Base-by-base conservation (phyloP, 2,329 filamentous ascomycete genomes). In the Arachnomyces sp. region DNA sequence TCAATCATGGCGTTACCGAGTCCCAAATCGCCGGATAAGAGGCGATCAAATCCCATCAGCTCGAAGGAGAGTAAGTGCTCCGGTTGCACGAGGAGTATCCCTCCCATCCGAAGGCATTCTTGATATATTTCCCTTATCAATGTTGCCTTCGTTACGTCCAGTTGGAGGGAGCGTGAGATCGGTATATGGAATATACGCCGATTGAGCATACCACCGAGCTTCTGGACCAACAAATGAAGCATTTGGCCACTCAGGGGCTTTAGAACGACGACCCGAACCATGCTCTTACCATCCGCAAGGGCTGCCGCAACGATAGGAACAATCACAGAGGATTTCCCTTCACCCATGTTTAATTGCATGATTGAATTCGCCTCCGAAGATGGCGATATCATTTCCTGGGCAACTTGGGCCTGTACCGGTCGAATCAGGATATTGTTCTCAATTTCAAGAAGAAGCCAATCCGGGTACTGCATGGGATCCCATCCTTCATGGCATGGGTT, bases 311-410 rank as follows among this genome's bases (percentile, higher is more conserved):
- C 71, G 33, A 81, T 77, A 0, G 79, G 80, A 0, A 80, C 68
- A 36, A 86, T 84, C 2, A 82, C 74, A 0, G 79, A 80, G 0
- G 76, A 77, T 47, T 84, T 84, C 0, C 80, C 80, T 49, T 81
- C 72, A 0, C 80, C 80, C 79, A 84, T 84, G 46, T 81, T 81
- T 2, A 84, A 56, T 49, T 82, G 77, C 61, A 82, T 70, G 0
- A 77, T 69, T 0, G 68, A 56, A 47, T 78, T 82, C 1, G 50
- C 30, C 0, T 47, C 50, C 0, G 51, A 52, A 0, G 56, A 53
- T 0, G 73, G 72, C 1, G 13, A 7, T 65, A 55, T 71, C 74
- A 86, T 84, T 14, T 70, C 52, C 0, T 42, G 33, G 0, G 80
- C 75, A 36, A 86, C 77, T 2, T 71, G 53, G 2, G 71, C 65